Base-by-base conservation (phyloP, 2,329 filamentous ascomycete species). In the Westerdykella aurantiaca region DNA sequence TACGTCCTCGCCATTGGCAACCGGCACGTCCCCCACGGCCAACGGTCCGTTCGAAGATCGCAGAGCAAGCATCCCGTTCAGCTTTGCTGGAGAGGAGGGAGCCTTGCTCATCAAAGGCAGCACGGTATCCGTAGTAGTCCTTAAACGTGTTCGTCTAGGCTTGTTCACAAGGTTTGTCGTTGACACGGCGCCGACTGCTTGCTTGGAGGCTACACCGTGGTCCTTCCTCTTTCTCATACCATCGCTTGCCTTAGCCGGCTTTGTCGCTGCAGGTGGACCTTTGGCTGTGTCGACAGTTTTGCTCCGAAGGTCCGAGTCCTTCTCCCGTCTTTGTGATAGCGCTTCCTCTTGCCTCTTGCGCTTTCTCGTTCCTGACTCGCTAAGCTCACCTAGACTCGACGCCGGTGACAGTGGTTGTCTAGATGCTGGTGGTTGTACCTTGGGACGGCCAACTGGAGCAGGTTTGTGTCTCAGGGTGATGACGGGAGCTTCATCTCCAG, bases 41-140 rank as follows among this genome's bases (percentile, higher is more conserved):
- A 55, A 47, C 29, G 52, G 49, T 23, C 53, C 52, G 1, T 48
- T 22, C 12, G 44, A 39, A 6, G 49, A 51, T 33, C 51, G 52
- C 17, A 49, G 46, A n/a, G 56, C 53, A 23, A 68, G 51, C 64
- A 68, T 66, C 14, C 40, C 49, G 34, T 57, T 53, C 4, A 68
- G 49, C 34, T 52, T 55, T 17, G 60, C 64, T 31, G 63, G 63
- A 12, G 64, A 65, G 10, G 63, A 66, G 18, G 60, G 52, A 0
- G 57, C 58, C 42, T 66, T 66, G 2, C 33, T 14, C 5, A 63
- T 48, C 14, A 47, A 21, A 10, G 53, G 37, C 39, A 42, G 52
- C 16, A 50, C 23, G 10, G 49, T 18, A 17, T 48, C 47, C 12
- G 57, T 54, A n/a, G 49, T 47, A 17, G 58, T 60, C 16, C 56